phyloP scores from a whole-genome alignment of 2,329 filamentous ascomycete species.

The Aschersonia sp. region DNA sequence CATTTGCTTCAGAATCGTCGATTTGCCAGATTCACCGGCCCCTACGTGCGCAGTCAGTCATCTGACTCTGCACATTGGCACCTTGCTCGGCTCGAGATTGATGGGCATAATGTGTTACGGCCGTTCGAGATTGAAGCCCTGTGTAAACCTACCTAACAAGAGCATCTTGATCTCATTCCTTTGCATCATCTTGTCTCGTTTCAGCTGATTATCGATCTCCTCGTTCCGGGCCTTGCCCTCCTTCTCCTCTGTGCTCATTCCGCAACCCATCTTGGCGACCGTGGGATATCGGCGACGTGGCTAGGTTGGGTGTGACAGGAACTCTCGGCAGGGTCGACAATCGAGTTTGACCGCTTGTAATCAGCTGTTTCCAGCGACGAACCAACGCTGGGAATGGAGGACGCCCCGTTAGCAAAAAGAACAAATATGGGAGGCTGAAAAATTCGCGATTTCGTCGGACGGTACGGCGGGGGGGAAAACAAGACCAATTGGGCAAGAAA shows the following conservation, averaged over 20 bases:
- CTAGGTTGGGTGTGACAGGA: no score
- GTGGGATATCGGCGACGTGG: not conserved
- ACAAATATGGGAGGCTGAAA: not conserved
- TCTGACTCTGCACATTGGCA: not conserved
- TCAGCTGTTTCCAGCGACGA: no score
- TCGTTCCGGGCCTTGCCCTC: constrained; percentile 99
- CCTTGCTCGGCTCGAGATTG: no score
- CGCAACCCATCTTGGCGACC: constrained; percentile 83
- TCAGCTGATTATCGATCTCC: constrained; percentile 99
- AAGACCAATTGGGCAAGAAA: not conserved
- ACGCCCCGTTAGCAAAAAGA: not conserved
- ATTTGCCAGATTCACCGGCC: constrained; percentile 77
- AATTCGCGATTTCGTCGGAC: not conserved
- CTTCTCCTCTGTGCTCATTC: constrained; percentile 99
- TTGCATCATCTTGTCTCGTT: constrained; percentile 97
- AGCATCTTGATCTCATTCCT: constrained; percentile 99
- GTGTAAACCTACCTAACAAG: constrained; percentile 61
- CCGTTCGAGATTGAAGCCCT: not conserved
- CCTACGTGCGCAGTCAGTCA: constrained; percentile 31
- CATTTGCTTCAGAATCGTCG: constrained; percentile 33
- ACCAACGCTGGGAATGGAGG: no score
- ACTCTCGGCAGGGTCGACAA: no score
- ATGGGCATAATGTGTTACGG: not conserved
- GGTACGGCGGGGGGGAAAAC: not conserved
- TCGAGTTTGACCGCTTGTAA: no score